Evolutionary conservation across 2,329 filamentous ascomycete genomes (phyloP), one percentile per base, ranked within the genome.

Genomic region (Conoideocrella luteorostrata): DNA sequence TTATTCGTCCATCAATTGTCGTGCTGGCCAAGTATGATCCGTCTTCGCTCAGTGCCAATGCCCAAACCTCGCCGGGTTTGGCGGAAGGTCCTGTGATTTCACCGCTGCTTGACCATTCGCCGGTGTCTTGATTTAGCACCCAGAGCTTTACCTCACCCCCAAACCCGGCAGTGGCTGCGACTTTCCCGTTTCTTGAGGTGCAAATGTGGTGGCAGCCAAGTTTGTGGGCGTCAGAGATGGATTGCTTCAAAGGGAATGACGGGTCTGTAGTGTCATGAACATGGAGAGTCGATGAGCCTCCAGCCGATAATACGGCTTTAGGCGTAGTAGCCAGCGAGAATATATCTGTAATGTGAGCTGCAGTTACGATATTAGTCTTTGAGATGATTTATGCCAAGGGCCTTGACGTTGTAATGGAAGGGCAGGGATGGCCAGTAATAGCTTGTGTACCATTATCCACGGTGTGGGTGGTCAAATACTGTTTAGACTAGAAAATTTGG

Each of bases 401-500:
- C n/a, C 9, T 23, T 28, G 35, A 35, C 36, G 7, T 12, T 12
- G 21, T 21, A 18, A 23, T 39, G 50, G 61, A 54, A 48, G 62
- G 61, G 58, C 29, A 36, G 20, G n/a, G 30, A 33, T 6, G 15
- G 15, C n/a, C 61, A 39, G 23, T 32, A 12, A 17, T 15, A 30
- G 21, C 35, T 37, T 41, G 43, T 60, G 71, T 63, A 88, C 88
- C 89, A 71, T 89, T 79, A 62, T 95, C 86, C 63, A 95, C 80
- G 34, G 89, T 91, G 65, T 95, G 88, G 53, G 86, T 85, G 58
- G 91, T 94, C 50, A 98, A 78, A 64, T 96, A 98, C 83, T 97
- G 93, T 72, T 97, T 97, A 44, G 93, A 98, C 93, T 96, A 47
- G 7, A 36, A 15, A 9, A 7, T 3, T 11, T 11, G 11, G 38